Conservation (phyloP, 257 asterid species). For the Striga asiatica region DNA sequence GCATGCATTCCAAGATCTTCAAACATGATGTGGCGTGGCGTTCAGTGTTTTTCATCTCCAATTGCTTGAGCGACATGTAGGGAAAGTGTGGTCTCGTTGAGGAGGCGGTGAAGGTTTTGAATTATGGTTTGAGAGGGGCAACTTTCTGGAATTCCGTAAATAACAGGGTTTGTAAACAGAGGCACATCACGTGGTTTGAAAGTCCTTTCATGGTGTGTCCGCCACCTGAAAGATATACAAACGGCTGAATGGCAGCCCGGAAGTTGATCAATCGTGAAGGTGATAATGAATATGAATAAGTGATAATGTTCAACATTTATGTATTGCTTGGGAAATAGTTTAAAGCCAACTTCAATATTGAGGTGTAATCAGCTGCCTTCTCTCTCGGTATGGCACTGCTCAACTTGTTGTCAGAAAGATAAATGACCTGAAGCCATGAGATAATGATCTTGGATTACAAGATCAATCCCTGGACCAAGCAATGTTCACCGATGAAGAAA, state of each 20-base stretch:
- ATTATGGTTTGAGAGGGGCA: slow-evolving; percentile 33
- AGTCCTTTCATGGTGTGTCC: slow-evolving; percentile 49
- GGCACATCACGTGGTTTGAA: slow-evolving; percentile 31
- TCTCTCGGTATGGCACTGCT: too few relatives aligned
- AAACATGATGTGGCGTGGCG: slow-evolving; percentile 47
- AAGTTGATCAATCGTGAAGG: too few relatives aligned
- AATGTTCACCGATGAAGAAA: slow-evolving; percentile 52
- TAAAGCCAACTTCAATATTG: too few relatives aligned
- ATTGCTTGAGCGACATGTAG: slow-evolving; percentile 63
- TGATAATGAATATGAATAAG: too few relatives aligned
- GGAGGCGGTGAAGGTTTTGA: slow-evolving; percentile 39
- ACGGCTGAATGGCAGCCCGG: too few relatives aligned
- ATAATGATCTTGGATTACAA: slow-evolving; percentile 19
- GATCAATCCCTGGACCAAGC: slow-evolving; percentile 54
- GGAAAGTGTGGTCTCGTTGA: slow-evolving; percentile 58
- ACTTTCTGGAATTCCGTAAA: slow-evolving; percentile 60
- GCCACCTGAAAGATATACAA: slow-evolving; percentile 51
- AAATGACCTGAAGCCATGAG: slow-evolving; percentile 22
- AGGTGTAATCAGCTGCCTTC: too few relatives aligned
- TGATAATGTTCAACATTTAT: too few relatives aligned
- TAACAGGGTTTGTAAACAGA: slow-evolving; percentile 62
- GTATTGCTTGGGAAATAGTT: too few relatives aligned
- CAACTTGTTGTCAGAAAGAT: slow-evolving; percentile 51
- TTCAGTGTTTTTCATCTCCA: slow-evolving; percentile 19
- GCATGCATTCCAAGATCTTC: slow-evolving; percentile 63